These are phyloP conservation scores for Leccinum broughii DNA, from an alignment of 768 basidiomycete genomes.

Conservation along the genomic window DNA sequence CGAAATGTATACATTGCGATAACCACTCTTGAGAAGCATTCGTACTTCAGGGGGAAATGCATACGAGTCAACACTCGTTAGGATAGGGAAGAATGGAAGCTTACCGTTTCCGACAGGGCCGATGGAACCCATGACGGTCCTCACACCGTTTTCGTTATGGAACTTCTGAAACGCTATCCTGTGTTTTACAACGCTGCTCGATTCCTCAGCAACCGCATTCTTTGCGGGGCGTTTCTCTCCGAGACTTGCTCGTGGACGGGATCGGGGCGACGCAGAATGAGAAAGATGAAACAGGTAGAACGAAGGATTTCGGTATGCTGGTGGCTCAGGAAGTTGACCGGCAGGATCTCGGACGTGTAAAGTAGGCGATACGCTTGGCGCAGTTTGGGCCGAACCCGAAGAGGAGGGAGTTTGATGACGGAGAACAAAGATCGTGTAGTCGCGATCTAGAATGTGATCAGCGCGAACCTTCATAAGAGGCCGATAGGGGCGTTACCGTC, in stretches of 20 bases:
- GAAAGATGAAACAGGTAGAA: slow-evolving; percentile 60
- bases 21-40: slow-evolving; percentile 91
- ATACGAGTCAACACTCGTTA: neutral
- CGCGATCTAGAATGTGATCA: slow-evolving; percentile 55
- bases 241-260: slow-evolving; percentile 36
- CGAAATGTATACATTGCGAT: slow-evolving; percentile 94
- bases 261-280: slow-evolving; percentile 31
- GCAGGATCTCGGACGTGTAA: slow-evolving; percentile 65
- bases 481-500: slow-evolving; percentile 57
- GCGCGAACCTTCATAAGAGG: neutral
- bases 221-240: slow-evolving; percentile 43
- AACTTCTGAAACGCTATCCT: slow-evolving; percentile 83
- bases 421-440: slow-evolving; percentile 86
- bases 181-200: slow-evolving; percentile 57
- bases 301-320: slow-evolving; percentile 67
- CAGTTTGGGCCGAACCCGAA: slow-evolving; percentile 22
- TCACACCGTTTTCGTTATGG: slow-evolving; percentile 88
- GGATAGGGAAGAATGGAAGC: slow-evolving; percentile 19
- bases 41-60: slow-evolving; percentile 51
- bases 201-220: slow-evolving; percentile 30
- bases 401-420: slow-evolving; percentile 48
- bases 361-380: slow-evolving; percentile 32
- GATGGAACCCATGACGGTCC: slow-evolving; percentile 88
- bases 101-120: slow-evolving; percentile 86
- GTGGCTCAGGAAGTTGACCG: slow-evolving; percentile 55